Evolutionary conservation across 2,329 filamentous ascomycete genomes (phyloP).

Genomic region (Corniculantispora saksenae): DNA sequence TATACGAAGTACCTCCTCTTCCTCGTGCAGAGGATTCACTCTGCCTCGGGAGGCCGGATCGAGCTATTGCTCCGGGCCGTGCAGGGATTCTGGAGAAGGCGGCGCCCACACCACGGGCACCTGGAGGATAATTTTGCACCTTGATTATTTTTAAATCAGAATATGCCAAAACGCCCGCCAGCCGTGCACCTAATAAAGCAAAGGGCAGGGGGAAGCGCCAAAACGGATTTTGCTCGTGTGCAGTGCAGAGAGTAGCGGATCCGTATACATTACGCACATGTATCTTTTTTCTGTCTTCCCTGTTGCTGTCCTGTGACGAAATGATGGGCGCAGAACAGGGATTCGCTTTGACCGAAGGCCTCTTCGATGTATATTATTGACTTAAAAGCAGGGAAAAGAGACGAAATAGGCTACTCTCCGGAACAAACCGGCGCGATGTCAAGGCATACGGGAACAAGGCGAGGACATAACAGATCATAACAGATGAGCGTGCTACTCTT

Average conservation of each 20-base stretch:
- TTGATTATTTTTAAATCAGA: background rate
- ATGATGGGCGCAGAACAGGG: background rate
- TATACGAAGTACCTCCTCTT: background rate
- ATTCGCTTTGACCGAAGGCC: background rate
- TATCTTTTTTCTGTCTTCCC: background rate
- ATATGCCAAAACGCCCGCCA: background rate
- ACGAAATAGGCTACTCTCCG: background rate
- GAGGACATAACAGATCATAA: conserved; percentile 12
- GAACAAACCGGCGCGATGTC: conserved; percentile 11
- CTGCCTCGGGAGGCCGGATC: conserved; percentile 3
- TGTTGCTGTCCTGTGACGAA: too few species aligned
- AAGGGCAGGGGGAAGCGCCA: background rate
- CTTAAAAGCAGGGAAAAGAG: background rate
- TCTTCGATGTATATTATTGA: background rate
- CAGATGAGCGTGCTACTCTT: background rate
- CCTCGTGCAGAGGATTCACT: background rate
- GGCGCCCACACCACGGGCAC: background rate
- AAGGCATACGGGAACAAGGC: conserved; percentile 6
- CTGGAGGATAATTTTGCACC: background rate
- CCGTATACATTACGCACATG: background rate
- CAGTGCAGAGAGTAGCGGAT: background rate
- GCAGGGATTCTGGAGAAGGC: conserved; percentile 5
- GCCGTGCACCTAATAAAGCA: background rate
- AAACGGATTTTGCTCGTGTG: background rate
- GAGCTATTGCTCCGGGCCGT: conserved; percentile 14